Base-by-base conservation (phyloP, 2,329 filamentous ascomycete genomes). In the Aspergillus brasiliensis region DNA sequence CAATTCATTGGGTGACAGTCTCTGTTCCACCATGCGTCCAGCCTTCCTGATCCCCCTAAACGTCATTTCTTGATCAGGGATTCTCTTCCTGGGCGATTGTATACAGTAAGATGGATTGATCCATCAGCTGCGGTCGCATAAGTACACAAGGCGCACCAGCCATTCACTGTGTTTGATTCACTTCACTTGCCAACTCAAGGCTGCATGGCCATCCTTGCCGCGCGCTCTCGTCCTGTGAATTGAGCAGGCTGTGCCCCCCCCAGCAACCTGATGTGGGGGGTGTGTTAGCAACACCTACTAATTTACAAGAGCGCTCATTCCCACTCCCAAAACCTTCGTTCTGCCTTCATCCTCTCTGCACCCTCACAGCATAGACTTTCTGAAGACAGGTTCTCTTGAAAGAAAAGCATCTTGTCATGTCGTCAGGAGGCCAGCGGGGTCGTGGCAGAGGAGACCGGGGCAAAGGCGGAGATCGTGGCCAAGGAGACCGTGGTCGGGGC, bases 341-440 rank as follows among this genome's bases (percentile, higher is more conserved):
- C 25, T 28, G n/a, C 25, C 15, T 19, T 5, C 23, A 25, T 5
- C 15, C 46, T 28, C 46, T 15, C 25, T 28, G 15, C 25, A 49
- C 2, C 15, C 25, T 4, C 23, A 49, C 8, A 17, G 25, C 46
- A 2, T 21, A n/a, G 42, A 25, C 5, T 25, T 34, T 34, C 11
- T 34, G 31, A 25, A 25, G n/a, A 3, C 19, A 19, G 7, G 7
- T 40, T 19, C 5, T 15, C 5, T 40, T 7, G 3, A 5, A 40
- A 40, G 5, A 23, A 23, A 44, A 21, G 10, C 10, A 21, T 21
- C 10, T 27, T 23, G 56, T 19, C 47, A 68, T 68, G 64, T 67
- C 64, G 11, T 56, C 51, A 15, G 59, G 65, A 58, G 64, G 63
- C 7, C 60, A 62, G 23, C 61, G 59, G 21, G 65, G 66, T 51